Conservation (phyloP, 371 early-diverging fungal genomes). For the Capniomyces stellatus region DNA sequence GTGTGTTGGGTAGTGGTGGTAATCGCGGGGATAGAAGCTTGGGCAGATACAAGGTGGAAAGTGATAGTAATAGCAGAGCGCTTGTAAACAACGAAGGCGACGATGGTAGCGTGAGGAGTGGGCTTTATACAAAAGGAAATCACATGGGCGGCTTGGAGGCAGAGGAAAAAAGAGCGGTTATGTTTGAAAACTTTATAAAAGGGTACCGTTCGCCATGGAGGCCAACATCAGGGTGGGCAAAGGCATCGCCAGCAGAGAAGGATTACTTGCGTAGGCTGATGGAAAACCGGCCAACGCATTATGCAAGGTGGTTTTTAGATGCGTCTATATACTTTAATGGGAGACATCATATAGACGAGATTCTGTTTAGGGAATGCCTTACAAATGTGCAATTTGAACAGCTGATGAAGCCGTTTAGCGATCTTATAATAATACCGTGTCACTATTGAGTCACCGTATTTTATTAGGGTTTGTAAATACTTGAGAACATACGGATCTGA, state of each 20-base stretch:
- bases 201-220: constrained; percentile 10
- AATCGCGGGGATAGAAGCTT: too few relatives aligned
- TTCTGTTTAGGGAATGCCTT: neutral
- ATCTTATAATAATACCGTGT: neutral
- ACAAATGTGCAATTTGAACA: neutral
- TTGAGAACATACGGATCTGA: too few relatives aligned
- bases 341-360: constrained; percentile 13
- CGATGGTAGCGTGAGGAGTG: neutral
- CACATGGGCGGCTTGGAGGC: constrained; percentile 11
- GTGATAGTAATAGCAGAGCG: neutral
- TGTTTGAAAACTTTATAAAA: constrained; percentile 14
- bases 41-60: too few relatives aligned
- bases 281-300: constrained; percentile 5
- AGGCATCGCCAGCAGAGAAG: constrained; percentile 14
- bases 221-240: constrained; percentile 12
- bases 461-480: too few relatives aligned
- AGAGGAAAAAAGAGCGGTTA: constrained; percentile 8
- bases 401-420: neutral
- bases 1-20: too few relatives aligned
- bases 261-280: constrained; percentile 10
- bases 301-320: constrained; percentile 18
- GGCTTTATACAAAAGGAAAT: neutral
- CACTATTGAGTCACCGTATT: neutral
- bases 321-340: constrained; percentile 20
- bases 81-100: neutral